Evolutionary conservation across 345 rosid genomes (phyloP).

Genomic region (Erysimum cheiranthoides): DNA sequence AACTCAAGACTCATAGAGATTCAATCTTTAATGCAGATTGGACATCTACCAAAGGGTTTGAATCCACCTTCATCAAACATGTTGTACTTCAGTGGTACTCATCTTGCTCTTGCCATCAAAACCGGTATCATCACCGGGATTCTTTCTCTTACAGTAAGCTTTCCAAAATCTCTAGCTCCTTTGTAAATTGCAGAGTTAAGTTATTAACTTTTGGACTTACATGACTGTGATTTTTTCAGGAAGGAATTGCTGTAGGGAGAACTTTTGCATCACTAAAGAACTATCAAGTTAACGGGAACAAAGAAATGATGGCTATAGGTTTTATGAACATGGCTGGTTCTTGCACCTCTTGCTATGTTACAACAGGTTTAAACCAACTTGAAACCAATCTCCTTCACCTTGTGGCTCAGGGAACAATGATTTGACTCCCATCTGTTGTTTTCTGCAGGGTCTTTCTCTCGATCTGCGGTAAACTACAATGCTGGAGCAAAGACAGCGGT

Average conservation of each 20-base stretch:
- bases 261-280: constrained; percentile 86
- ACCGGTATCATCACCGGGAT: constrained; percentile 93
- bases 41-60: constrained; percentile 86
- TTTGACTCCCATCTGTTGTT: not conserved
- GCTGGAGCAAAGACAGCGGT: constrained; percentile 91
- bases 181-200: constrained; percentile 2
- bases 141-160: constrained; percentile 85
- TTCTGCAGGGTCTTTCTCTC: constrained; percentile 85
- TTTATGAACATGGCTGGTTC: constrained; percentile 96
- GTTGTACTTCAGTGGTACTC: constrained; percentile 63
- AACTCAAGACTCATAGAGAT: constrained; percentile 25
- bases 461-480: constrained; percentile 90
- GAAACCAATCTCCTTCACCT: constrained; percentile 2
- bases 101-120: constrained; percentile 75
- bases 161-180: not conserved
- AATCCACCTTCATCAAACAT: constrained; percentile 92
- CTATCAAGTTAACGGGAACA: constrained; percentile 95
- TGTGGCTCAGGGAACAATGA: constrained; percentile 19
- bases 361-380: constrained; percentile 61
- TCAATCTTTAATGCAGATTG: constrained; percentile 61
- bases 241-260: constrained; percentile 99
- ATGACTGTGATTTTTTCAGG: constrained; percentile 53
- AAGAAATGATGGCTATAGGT: constrained; percentile 99
- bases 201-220: not conserved
- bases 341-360: constrained; percentile 89